Percentiles rank a stretch among this genome's conserved stretches.
Conservation (phyloP, 208 protist genomes). For the Wallacemonas sp. region DNA sequence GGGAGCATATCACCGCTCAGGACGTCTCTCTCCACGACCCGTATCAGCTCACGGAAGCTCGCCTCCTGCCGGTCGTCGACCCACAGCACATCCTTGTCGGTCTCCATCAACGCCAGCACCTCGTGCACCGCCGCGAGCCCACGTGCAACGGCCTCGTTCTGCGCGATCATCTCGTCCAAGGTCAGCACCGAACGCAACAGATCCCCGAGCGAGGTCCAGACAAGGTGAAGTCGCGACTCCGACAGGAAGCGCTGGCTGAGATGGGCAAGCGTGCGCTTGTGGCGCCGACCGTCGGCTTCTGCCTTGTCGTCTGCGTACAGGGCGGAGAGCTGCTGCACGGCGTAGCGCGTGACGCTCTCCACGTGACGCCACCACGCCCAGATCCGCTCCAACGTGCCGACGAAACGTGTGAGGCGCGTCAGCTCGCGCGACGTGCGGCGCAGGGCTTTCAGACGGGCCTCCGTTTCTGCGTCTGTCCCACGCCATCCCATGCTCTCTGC, state of each 20-base stretch:
- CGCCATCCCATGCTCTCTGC: conserved; percentile 8
- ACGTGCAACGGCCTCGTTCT: conserved; percentile 58
- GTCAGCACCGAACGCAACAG: conserved; percentile 73
- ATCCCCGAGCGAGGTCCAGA: conserved; percentile 71
- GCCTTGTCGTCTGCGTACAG: conserved; percentile 47
- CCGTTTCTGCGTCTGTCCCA: neutral
- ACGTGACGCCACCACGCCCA: conserved; percentile 75
- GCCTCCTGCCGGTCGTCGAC: conserved; percentile 12
- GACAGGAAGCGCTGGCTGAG: conserved; percentile 26
- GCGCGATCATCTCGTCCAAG: conserved; percentile 79
- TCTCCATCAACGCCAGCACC: conserved; percentile 16
- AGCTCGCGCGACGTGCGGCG: neutral
- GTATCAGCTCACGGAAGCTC: conserved; percentile 13
- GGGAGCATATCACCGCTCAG: conserved; percentile 76
- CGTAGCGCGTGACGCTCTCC: conserved; percentile 27
- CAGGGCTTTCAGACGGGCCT: neutral
- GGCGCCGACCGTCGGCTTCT: neutral
- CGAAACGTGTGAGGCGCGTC: neutral
- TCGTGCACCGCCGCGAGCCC: conserved; percentile 43
- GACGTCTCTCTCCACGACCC: conserved; percentile 30
- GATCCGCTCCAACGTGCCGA: conserved; percentile 55
- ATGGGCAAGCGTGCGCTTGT: neutral
- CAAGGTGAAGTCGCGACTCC: conserved; percentile 53
- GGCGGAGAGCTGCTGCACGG: conserved; percentile 63
- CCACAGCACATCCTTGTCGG: conserved; percentile 15